Conservation (phyloP, 768 basidiomycete genomes). For the Suillus variegatus region DNA sequence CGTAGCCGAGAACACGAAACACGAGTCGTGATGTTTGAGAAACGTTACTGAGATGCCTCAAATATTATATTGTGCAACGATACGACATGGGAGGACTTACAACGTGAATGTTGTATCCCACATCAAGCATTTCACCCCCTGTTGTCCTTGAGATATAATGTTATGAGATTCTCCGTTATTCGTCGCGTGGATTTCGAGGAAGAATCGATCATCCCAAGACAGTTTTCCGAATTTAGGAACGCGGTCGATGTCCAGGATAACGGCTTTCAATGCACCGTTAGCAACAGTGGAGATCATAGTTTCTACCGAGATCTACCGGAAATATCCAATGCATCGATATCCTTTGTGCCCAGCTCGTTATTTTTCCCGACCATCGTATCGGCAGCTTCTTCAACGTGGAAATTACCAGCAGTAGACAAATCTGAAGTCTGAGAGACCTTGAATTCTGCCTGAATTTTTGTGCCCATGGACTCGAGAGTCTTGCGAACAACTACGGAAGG, state of each 20-base stretch:
- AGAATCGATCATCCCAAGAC: conserved; percentile 3
- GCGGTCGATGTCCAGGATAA: neutral
- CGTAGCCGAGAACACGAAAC: conserved; percentile 1
- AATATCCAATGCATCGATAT: neutral
- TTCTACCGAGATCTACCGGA: neutral
- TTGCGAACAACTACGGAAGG: neutral
- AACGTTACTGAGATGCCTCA: neutral
- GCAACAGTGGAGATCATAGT: neutral
- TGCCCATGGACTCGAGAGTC: neutral
- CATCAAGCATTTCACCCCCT: neutral
- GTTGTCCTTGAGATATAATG: neutral
- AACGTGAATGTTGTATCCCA: conserved; percentile 3
- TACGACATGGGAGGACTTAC: neutral
- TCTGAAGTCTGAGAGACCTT: neutral
- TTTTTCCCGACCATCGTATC: neutral
- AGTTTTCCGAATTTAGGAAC: conserved; percentile 2
- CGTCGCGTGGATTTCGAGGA: neutral
- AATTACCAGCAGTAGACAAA: neutral
- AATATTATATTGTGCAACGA: neutral
- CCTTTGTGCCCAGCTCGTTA: neutral
- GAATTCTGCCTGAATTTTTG: neutral
- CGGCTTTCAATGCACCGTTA: neutral
- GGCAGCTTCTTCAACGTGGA: neutral
- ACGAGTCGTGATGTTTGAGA: conserved; percentile 2
- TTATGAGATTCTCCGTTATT: neutral